Base-by-base conservation (phyloP, 192 early-diverging fungal genomes). In the Martensiomyces pterosporus region DNA sequence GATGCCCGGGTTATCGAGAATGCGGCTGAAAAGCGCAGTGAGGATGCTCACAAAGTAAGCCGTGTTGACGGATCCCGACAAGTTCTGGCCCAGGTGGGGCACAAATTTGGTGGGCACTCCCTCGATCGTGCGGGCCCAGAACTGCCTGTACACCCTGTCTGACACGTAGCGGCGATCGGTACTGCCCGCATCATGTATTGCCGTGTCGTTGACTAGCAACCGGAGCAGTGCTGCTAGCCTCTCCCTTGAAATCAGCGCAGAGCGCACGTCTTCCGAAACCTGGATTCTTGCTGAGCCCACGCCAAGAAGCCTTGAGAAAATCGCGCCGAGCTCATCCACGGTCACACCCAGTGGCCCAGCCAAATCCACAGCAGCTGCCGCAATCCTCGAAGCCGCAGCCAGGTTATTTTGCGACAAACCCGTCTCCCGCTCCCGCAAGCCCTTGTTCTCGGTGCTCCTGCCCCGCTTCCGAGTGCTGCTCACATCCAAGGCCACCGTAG, bases 121-220 rank as follows among this genome's bases (percentile, higher is more conserved):
- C 1, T 45, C 39, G 14, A 57, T 22, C 9, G 14, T 10, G 3
- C 52, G 13, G 12, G 44, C 25, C 68, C 68, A 72, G 40, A 60
- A 37, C 43, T 16, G 39, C 19, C 55, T 8, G 24, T 64, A 72
- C 33, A 22, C 24, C 3, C 18, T 6, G 9, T 33, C 18, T 15
- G 68, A 64, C 14, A 72, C 68, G 23, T 60, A 72, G 13, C 68
- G 57, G 15, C 51, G 4, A 34, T 72, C 68, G 38, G 26, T 38
- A 53, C 60, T 64, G 41, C 68, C 68, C 2, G 58, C 68, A 8
- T 24, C 40, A 38, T 17, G 45, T 26, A 60, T 36, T 49, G 1
- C 13, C 35, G 7, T 55, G 37, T 8, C n/a, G 43, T 12, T 45
- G 47, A 36, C 6, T 24, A 55, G 13, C 36, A 60, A 9, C 0